Percentiles rank a stretch among this genome's conserved stretches.
phyloP scores from a whole-genome alignment of 1,139 yeast genomes.

The Lodderomyces elongisporus region DNA sequence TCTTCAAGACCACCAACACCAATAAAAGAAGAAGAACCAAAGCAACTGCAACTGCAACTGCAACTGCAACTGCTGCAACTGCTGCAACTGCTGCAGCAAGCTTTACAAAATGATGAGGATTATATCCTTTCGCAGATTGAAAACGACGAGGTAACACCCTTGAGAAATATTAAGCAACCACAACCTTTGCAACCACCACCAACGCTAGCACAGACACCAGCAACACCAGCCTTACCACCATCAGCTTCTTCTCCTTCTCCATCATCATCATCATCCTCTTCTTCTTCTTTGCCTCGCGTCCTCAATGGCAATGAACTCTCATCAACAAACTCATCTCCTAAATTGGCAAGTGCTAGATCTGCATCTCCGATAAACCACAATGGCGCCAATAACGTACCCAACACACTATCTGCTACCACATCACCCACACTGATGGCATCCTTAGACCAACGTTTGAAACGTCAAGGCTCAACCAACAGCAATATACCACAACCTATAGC shows the following conservation, averaged over 20 bases:
- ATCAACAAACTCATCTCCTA: conserved; percentile 14
- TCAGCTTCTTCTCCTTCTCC: background rate
- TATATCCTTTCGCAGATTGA: conserved; percentile 15
- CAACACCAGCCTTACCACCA: conserved; percentile 2
- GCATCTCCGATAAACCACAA: conserved; percentile 11
- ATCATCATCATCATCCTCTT: too few relatives aligned
- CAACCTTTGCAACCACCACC: conserved; percentile 10
- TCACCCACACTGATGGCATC: conserved; percentile 15
- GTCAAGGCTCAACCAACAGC: background rate
- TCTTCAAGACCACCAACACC: too few relatives aligned
- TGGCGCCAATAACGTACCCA: background rate
- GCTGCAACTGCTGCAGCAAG: background rate
- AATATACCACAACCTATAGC: background rate
- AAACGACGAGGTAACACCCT: conserved; percentile 19
- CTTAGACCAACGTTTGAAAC: conserved; percentile 11
- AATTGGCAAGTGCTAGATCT: conserved; percentile 13
- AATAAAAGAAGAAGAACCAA: conserved; percentile 1
- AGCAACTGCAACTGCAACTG: background rate
- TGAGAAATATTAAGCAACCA: conserved; percentile 14
- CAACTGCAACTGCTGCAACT: background rate
- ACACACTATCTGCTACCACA: conserved; percentile 10
- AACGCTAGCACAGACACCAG: conserved; percentile 1
- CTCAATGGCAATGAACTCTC: too few relatives aligned
- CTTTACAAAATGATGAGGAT: conserved; percentile 12
- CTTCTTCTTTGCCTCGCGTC: too few relatives aligned